Evolutionary conservation across 208 protist genomes (phyloP), one percentile per base, ranked within the genome.

Genomic region (Leishmania tropica): DNA sequence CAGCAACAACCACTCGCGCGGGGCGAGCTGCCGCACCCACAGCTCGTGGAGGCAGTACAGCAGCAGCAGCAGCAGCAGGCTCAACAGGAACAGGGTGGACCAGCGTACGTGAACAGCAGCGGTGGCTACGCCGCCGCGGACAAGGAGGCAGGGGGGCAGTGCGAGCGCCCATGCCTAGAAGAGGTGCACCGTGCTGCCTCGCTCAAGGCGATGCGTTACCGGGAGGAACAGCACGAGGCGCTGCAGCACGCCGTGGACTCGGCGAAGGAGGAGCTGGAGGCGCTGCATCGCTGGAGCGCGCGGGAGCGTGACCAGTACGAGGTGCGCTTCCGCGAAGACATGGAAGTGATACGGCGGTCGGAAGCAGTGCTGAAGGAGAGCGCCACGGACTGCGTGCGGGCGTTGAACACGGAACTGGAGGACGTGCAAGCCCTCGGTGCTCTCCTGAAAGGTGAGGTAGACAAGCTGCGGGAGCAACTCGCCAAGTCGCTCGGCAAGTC

Each of bases 351-450:
- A 37, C 91, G 92, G 13, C 83, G 83, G 17, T 84, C 89, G 0
- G 91, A 96, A 78, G 93, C 90, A 17, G 78, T 85, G 51, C 80
- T 97, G 78, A 96, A 95, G 83, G 84, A 88, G n/a, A 91, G 86
- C 70, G 93, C 94, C 1, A 85, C 94, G 4, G 86, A 90, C n/a
- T 91, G 90, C 76, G 90, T 97, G 72, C 88, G 92, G 80, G 81
- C 81, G 21, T 75, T 97, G 24, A 97, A 97, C 81, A 68, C 81
- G 35, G 94, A 97, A 81, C 83, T 97, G 31, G 90, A 92, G 53
- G 91, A 96, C 47, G 87, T 96, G 80, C 94, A 97, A 78, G 89
- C 85, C 17, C 84, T 97, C 10, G 93, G 94, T 21, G 90, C 87
- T 15, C 56, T 92, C 37, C 82, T 97, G 17, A 94, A 93, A 54